A percentile compares a stretch with the other conserved stretches of the same genome.
Conservation (phyloP, 1,284 basidiomycete genomes). For the Nidula niveotomentosa region DNA sequence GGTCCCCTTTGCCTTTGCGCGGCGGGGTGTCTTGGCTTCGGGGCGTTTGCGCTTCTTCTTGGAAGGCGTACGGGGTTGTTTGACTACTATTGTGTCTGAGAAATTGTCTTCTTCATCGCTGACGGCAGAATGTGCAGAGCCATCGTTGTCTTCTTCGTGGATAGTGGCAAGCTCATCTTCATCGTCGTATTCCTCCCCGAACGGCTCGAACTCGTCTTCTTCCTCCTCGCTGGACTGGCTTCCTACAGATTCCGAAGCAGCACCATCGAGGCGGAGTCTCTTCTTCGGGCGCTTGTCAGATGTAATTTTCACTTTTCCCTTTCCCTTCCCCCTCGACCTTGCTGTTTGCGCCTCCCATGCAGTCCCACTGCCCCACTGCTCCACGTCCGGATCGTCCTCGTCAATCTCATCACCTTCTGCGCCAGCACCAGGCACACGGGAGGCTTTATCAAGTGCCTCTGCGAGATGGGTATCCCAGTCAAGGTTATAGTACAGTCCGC, state of each 20-base stretch:
- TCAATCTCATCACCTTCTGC: constrained; percentile 8
- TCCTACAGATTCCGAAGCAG: constrained; percentile 2
- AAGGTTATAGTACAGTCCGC: constrained; percentile 63
- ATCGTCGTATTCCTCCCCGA: constrained; percentile 9
- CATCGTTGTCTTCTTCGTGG: constrained; percentile 5
- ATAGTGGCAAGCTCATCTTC: constrained; percentile 4
- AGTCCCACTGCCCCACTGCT: constrained; percentile 19
- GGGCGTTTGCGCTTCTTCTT: background rate
- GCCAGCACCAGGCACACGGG: constrained; percentile 8
- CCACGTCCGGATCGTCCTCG: constrained; percentile 1
- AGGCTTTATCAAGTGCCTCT: constrained; percentile 27
- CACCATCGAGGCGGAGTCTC: constrained; percentile 3
- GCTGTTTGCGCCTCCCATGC: constrained; percentile 21
- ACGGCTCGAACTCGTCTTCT: constrained; percentile 11
- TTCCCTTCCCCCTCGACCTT: constrained; percentile 1
- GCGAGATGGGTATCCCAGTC: constrained; percentile 52
- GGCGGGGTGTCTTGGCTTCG: constrained; percentile 5
- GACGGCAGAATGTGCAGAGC: constrained; percentile 3
- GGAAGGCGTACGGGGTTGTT: constrained; percentile 17
- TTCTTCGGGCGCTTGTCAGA: constrained; percentile 1
- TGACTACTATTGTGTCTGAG: no score
- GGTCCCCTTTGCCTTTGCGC: constrained; percentile 15
- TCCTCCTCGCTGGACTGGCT: constrained; percentile 8
- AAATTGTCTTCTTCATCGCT: constrained; percentile 10
- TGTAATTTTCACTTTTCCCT: constrained; percentile 4